These are phyloP conservation scores for Vitis hybrid DNA, from an alignment of 177 flowering plant species.

Conservation along the genomic window DNA sequence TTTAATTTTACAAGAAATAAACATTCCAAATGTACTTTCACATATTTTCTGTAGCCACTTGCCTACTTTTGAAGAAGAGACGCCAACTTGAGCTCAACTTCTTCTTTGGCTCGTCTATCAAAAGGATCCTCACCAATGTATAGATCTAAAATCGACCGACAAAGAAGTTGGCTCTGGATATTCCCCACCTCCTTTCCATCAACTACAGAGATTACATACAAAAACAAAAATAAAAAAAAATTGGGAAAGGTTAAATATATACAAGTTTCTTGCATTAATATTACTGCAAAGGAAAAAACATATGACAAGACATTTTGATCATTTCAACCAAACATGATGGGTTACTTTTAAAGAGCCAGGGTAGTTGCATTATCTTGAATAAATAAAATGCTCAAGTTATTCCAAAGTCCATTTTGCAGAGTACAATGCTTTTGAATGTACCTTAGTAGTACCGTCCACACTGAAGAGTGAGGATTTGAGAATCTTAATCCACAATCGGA, in stretches of 20 bases:
- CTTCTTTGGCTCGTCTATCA: conserved; percentile 73
- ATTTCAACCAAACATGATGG: not conserved
- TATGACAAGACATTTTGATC: not conserved
- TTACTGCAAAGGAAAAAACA: not conserved
- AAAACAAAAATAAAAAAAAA: not conserved
- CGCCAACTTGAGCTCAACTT: conserved; percentile 52
- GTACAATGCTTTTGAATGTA: not conserved
- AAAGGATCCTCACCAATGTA: conserved; percentile 88
- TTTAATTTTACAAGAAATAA: too few species aligned
- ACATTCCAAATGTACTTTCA: too few species aligned
- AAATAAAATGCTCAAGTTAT: not conserved
- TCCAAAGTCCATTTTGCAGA: not conserved
- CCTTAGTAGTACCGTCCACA: not conserved
- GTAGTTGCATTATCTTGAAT: too few species aligned
- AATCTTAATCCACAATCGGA: not conserved
- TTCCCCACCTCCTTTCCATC: conserved; percentile 83
- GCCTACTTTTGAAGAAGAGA: conserved; percentile 39
- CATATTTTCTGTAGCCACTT: too few species aligned
- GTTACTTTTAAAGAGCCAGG: too few species aligned
- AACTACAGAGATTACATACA: conserved; percentile 38
- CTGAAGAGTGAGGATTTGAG: not conserved
- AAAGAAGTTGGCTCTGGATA: conserved; percentile 77
- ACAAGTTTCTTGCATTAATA: not conserved
- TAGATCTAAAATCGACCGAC: conserved; percentile 74
- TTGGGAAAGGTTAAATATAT: not conserved